Percentiles rank a stretch among this genome's conserved stretches.
These are phyloP conservation scores for Tillandsia leiboldiana DNA, from an alignment of 176 grass and related monocot species.

Conservation along the genomic window DNA sequence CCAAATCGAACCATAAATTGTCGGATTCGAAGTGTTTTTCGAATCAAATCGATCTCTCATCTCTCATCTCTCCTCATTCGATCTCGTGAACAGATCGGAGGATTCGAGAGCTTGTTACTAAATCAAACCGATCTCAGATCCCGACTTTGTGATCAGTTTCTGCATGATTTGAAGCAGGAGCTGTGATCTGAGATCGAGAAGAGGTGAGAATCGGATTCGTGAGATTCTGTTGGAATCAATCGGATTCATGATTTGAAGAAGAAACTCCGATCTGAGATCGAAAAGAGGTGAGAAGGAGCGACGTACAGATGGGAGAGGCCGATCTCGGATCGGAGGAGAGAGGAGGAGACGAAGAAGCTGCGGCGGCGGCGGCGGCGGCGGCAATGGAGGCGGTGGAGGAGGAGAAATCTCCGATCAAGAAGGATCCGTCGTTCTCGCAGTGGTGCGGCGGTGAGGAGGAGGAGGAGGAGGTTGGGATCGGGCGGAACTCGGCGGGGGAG, in stretches of 20 bases:
- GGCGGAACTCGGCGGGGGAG: conserved; percentile 19
- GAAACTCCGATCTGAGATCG: background rate
- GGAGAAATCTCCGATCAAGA: background rate
- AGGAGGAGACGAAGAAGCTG: background rate
- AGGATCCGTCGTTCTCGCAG: background rate
- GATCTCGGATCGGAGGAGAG: background rate
- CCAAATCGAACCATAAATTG: too few species aligned
- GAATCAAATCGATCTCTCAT: background rate
- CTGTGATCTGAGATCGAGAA: background rate
- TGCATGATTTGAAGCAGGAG: background rate
- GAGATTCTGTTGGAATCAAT: too few species aligned
- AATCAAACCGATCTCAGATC: too few species aligned
- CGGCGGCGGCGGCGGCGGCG: background rate
- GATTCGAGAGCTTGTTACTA: too few species aligned
- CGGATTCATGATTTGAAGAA: background rate
- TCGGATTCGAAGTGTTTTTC: background rate
- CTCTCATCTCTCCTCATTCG: background rate
- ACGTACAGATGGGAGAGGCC: background rate
- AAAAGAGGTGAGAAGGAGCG: background rate
- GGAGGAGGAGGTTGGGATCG: conserved; percentile 22
- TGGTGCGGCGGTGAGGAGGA: background rate
- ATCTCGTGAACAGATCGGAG: background rate
- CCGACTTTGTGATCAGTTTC: too few species aligned
- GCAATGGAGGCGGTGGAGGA: background rate
- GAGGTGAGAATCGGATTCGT: background rate